Conservation (phyloP, 2,329 filamentous ascomycete genomes). For the Xylariaceae sp. region DNA sequence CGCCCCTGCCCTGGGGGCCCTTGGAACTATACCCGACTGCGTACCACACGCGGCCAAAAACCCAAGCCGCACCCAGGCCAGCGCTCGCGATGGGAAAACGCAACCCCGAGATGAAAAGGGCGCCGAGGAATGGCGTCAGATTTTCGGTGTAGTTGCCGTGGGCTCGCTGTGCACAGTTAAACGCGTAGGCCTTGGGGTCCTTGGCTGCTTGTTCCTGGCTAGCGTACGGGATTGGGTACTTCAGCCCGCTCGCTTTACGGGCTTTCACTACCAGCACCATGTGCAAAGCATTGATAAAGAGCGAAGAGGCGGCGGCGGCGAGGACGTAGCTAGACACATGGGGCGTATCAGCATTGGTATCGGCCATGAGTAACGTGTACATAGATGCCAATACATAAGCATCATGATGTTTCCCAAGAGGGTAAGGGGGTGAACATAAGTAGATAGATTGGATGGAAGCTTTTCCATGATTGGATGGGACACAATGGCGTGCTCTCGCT, state of each 20-base stretch:
- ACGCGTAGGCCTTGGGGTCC: constrained; percentile 56
- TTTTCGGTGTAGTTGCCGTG: constrained; percentile 69
- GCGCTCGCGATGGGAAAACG: constrained; percentile 55
- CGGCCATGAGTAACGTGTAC: no score
- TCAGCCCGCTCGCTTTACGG: constrained; percentile 56
- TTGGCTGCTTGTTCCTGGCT: constrained; percentile 55
- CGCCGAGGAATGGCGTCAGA: constrained; percentile 53
- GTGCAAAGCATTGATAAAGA: constrained; percentile 62
- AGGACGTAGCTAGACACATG: constrained; percentile 60
- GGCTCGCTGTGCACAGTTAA: constrained; percentile 57
- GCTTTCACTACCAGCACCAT: constrained; percentile 47
- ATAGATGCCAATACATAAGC: no score
- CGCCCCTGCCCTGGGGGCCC: constrained; percentile 50
- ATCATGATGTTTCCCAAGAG: constrained; percentile 6
- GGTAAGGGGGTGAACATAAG: constrained; percentile 6
- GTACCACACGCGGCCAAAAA: constrained; percentile 55
- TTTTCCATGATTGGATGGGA: not conserved
- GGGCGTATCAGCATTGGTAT: not conserved
- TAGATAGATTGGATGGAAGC: constrained; percentile 4
- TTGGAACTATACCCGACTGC: constrained; percentile 55
- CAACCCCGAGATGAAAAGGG: constrained; percentile 59
- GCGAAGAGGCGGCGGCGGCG: constrained; percentile 56
- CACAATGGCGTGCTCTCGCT: not conserved
- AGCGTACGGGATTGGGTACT: constrained; percentile 62
- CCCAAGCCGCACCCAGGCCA: constrained; percentile 55